Conservation (phyloP, 768 basidiomycete species). For the Phlegmacium glaucopus region DNA sequence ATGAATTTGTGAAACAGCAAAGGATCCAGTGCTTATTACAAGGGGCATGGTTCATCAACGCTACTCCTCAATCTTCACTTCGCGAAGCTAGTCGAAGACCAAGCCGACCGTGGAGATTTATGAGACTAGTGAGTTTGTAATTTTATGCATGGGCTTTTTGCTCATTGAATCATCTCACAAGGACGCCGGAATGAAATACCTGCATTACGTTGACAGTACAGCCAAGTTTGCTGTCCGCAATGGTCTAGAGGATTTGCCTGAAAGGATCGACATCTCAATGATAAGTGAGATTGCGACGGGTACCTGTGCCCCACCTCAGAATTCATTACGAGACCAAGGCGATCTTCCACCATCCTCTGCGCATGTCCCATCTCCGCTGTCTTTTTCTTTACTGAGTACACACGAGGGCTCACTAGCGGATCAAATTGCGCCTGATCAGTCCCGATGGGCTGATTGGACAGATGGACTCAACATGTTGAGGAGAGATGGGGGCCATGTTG, state of each 20-base stretch:
- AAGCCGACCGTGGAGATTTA: slow-evolving; percentile 77
- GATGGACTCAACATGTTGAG: slow-evolving; percentile 89
- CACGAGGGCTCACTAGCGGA: slow-evolving; percentile 74
- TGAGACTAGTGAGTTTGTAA: slow-evolving; percentile 62
- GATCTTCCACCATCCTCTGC: slow-evolving; percentile 54
- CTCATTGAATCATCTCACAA: slow-evolving; percentile 24
- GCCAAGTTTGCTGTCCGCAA: slow-evolving; percentile 75
- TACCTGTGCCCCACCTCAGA: slow-evolving; percentile 67
- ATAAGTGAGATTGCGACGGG: slow-evolving; percentile 80
- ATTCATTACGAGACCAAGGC: slow-evolving; percentile 56
- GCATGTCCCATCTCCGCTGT: slow-evolving; percentile 61
- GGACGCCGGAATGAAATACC: slow-evolving; percentile 75
- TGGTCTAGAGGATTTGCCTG: slow-evolving; percentile 85
- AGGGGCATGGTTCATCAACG: slow-evolving; percentile 92
- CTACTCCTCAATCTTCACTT: slow-evolving; percentile 49
- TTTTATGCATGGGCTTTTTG: background rate
- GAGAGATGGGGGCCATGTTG: slow-evolving; percentile 76
- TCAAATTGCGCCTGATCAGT: slow-evolving; percentile 72
- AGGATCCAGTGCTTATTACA: slow-evolving; percentile 84
- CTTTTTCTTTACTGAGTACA: slow-evolving; percentile 72
- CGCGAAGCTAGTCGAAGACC: slow-evolving; percentile 56
- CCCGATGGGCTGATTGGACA: slow-evolving; percentile 91
- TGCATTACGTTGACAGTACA: slow-evolving; percentile 84
- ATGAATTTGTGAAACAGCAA: slow-evolving; percentile 86
- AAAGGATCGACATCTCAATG: slow-evolving; percentile 76